These are phyloP conservation scores for Cladosporium colombiae DNA, from an alignment of 2,329 filamentous ascomycete genomes.

Conservation along the genomic window DNA sequence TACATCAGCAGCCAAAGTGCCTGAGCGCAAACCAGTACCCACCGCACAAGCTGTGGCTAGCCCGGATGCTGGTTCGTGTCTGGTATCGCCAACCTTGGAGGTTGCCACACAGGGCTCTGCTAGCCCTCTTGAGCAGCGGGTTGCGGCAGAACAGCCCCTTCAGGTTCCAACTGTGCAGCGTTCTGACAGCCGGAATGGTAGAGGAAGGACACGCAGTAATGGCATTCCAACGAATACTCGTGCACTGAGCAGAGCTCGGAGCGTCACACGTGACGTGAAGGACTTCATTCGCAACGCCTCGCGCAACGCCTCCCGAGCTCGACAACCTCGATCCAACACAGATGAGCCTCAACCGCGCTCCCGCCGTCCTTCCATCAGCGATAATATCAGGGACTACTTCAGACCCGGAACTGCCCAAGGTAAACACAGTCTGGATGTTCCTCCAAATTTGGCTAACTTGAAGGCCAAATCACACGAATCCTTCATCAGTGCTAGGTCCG, in stretches of 20 bases:
- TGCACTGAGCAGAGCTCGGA: conserved; percentile 26
- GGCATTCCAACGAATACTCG: conserved; percentile 17
- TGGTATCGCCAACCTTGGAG: conserved; percentile 4
- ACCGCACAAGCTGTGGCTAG: not conserved
- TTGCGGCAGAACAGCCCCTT: not conserved
- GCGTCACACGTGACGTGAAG: conserved; percentile 22
- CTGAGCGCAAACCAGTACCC: conserved; percentile 32
- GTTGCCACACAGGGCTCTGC: not conserved
- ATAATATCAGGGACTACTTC: conserved; percentile 44
- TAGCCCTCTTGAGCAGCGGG: not conserved
- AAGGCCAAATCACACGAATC: conserved; percentile 31
- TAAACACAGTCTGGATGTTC: conserved; percentile 33
- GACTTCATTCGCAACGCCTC: conserved; percentile 16
- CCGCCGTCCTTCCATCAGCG: conserved; percentile 13
- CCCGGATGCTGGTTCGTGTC: not conserved
- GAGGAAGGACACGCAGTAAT: conserved; percentile 9
- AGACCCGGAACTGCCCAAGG: conserved; percentile 35
- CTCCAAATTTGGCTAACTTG: conserved; percentile 31
- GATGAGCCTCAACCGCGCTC: conserved; percentile 4
- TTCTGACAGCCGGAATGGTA: conserved; percentile 8
- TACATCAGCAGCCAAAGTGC: conserved; percentile 25
- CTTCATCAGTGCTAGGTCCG: conserved; percentile 27
- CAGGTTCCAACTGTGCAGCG: not conserved
- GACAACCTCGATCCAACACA: not conserved
- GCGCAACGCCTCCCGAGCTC: conserved; percentile 2